Conservation (phyloP, 805 yeast species). For the Isabelozyma pseudorhagii region DNA sequence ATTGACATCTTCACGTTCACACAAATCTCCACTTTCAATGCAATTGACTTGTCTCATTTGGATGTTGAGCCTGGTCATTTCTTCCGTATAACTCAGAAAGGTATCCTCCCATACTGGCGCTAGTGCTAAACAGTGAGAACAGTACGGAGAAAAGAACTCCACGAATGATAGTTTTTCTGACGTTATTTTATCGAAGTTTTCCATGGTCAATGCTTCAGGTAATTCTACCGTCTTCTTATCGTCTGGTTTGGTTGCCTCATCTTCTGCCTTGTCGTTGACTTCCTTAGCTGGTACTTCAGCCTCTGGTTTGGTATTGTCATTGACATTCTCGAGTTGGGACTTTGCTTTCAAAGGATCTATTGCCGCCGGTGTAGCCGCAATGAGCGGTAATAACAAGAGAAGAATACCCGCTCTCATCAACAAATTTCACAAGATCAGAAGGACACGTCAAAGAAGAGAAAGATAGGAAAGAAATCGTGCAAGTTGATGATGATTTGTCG, state of each 20-base stretch:
- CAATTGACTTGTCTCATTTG: slow-evolving; percentile 81
- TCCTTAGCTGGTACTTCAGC: not conserved
- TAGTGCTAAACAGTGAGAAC: slow-evolving; percentile 73
- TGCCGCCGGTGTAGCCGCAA: not conserved
- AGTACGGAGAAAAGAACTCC: slow-evolving; percentile 89
- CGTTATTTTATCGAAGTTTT: slow-evolving; percentile 49
- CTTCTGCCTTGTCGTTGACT: not conserved
- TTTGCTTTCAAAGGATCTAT: not conserved
- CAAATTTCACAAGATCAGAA: not conserved
- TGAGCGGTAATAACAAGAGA: not conserved
- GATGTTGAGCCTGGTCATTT: slow-evolving; percentile 42
- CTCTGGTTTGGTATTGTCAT: not conserved
- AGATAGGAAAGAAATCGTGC: not conserved
- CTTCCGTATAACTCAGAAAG: slow-evolving; percentile 46
- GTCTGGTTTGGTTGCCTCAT: not conserved
- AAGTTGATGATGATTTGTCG: too few species aligned
- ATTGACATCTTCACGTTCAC: slow-evolving; percentile 59
- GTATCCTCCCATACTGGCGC: slow-evolving; percentile 84
- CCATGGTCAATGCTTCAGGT: slow-evolving; percentile 33
- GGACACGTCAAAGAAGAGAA: not conserved
- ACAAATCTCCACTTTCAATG: slow-evolving; percentile 80
- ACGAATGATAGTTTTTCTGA: slow-evolving; percentile 63
- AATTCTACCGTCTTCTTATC: not conserved
- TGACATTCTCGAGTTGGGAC: not conserved
- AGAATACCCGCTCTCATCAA: not conserved